A percentile compares a stretch with the other conserved stretches of the same genome.
Evolutionary conservation across 352 stramenopile species (phyloP).

Genomic region (Pythium dissotocum): DNA sequence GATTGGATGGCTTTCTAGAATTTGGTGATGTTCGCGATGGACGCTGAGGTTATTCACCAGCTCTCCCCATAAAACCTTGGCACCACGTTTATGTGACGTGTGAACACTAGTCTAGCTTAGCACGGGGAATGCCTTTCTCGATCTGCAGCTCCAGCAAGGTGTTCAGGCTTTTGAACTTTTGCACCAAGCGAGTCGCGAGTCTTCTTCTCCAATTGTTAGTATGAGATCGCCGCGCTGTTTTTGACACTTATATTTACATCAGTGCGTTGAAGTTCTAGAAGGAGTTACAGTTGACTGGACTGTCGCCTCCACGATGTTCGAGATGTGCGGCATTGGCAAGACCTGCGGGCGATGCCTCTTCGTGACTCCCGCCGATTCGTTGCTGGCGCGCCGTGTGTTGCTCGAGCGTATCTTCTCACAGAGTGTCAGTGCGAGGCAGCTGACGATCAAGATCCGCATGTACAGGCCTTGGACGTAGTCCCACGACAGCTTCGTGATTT

Average conservation of each 20-base stretch:
- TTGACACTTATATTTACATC: background rate
- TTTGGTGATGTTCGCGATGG: background rate
- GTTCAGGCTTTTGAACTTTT: no score
- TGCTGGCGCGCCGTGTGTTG: constrained; percentile 15
- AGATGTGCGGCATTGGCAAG: background rate
- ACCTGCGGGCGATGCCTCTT: constrained; percentile 2
- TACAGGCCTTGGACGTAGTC: constrained; percentile 44
- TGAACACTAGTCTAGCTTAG: no score
- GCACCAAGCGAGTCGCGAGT: no score
- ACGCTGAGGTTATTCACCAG: background rate
- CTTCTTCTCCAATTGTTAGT: no score
- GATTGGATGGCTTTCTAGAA: background rate
- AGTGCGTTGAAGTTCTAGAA: background rate
- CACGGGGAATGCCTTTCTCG: no score
- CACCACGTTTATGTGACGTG: no score
- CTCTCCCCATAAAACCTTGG: no score
- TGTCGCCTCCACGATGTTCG: background rate
- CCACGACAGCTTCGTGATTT: constrained; percentile 35
- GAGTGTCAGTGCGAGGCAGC: constrained; percentile 15
- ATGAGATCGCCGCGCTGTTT: no score
- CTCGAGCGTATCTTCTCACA: constrained; percentile 20
- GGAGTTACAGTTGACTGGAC: background rate
- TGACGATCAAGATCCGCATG: constrained; percentile 30
- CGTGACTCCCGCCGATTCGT: constrained; percentile 2
- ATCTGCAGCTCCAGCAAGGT: no score